phyloP scores from a whole-genome alignment of 2,329 filamentous ascomycete species.

The Botrytis fragariae region DNA sequence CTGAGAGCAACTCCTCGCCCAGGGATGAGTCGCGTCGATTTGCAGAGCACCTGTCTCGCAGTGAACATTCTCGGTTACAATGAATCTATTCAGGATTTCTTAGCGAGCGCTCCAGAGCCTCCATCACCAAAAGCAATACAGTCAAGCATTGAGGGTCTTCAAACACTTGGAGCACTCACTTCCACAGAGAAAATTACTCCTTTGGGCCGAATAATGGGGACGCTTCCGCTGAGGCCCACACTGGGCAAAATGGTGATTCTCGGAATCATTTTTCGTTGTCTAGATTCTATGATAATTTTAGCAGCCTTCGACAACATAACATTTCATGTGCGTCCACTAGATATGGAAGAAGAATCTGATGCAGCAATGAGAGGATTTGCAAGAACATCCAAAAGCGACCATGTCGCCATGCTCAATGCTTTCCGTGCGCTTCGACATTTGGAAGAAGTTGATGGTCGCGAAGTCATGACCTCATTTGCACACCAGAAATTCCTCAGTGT shows the following conservation, averaged over 20 bases:
- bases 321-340: conserved; percentile 78
- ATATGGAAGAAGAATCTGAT: conserved; percentile 70
- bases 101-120: conserved; percentile 81
- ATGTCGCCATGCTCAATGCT: conserved; percentile 46
- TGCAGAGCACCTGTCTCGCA: conserved; percentile 88
- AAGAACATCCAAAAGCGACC: conserved; percentile 46
- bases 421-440: conserved; percentile 42
- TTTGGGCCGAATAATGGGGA: conserved; percentile 80
- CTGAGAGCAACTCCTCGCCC: conserved; percentile 75
- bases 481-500: conserved; percentile 36
- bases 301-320: conserved; percentile 82
- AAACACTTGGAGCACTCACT: conserved; percentile 83
- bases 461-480: conserved; percentile 3
- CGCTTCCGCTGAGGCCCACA: conserved; percentile 85
- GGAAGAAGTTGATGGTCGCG: conserved; percentile 24
- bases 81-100: conserved; percentile 74
- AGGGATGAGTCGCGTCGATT: conserved; percentile 83
- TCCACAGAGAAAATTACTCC: conserved; percentile 76
- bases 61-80: conserved; percentile 88
- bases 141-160: conserved; percentile 72
- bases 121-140: conserved; percentile 79
- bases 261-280: conserved; percentile 84
- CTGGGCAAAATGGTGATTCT: conserved; percentile 93
- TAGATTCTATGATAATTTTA: conserved; percentile 83
- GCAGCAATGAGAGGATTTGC: conserved; percentile 71